Evolutionary conservation across 1,284 basidiomycete genomes (phyloP), one percentile per base, ranked within the genome.

Genomic region (Phellopilus nigrolimitatus): DNA sequence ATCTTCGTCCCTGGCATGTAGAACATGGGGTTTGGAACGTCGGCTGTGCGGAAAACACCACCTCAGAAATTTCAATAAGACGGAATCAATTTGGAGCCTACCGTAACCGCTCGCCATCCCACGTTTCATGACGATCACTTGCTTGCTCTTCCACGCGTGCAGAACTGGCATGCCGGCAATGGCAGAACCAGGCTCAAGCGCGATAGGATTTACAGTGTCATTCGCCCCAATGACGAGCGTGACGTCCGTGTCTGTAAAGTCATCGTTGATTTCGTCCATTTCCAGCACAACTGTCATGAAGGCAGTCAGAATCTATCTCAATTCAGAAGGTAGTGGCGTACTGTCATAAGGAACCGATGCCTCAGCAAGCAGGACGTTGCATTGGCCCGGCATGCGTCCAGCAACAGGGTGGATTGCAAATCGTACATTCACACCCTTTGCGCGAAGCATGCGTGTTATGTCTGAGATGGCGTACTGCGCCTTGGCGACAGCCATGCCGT

Each of bases 221-320:
- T 92, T 92, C n/a, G 89, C 89, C 40, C 89, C 89, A 56, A 89
- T 88, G 56, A 89, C 88, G 17, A 92, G 77, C 9, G 85, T 88
- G 8, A 92, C 78, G 63, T 92, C 90, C 0, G 90, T 91, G 28
- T 88, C 84, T 49, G 73, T 71, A 66, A 92, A 92, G 64, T 92
- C 90, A 46, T 91, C 88, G 62, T 92, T 91, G 68, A 92, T 91
- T 68, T 92, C 89, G 59, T 92, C 89, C 90, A 92, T 91, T 69
- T 92, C 89, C 49, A 88, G 72, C 25, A 91, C 88, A 56, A 91
- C 88, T 89, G 59, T 25, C 43, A 2, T 2, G 30, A n/a, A 36
- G 12, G 7, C 9, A 25, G 19, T 30, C 9, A 39, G 15, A 17
- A 43, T 24, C 4, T 41, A 31, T 13, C 17, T 22, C 30, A 17